Percentiles rank a stretch among this genome's conserved stretches.
Evolutionary conservation across 192 early-diverging fungal genomes (phyloP).

Genomic region (Backusella psychrophila): DNA sequence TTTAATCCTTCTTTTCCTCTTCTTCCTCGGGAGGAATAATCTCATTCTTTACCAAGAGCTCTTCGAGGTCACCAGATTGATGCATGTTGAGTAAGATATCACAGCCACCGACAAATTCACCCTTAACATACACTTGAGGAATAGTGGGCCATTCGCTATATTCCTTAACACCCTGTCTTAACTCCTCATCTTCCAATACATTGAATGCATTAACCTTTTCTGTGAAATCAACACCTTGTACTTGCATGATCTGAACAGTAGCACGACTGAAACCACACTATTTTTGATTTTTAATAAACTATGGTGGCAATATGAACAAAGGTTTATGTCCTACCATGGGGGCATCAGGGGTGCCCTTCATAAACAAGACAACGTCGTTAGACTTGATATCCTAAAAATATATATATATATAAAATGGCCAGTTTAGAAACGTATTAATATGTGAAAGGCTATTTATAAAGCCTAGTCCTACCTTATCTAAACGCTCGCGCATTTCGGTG

Average conservation of each 20-base stretch:
- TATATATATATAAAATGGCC: neutral
- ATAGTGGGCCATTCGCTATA: slow-evolving; percentile 92
- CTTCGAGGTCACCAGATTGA: slow-evolving; percentile 86
- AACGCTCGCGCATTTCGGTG: slow-evolving; percentile 9
- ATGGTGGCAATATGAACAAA: neutral
- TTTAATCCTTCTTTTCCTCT: slow-evolving; percentile 25
- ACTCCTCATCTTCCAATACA: slow-evolving; percentile 85
- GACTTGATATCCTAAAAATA: slow-evolving; percentile 51
- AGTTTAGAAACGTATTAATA: neutral
- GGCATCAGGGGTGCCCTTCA: slow-evolving; percentile 94
- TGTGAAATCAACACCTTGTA: slow-evolving; percentile 73
- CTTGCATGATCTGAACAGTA: slow-evolving; percentile 86
- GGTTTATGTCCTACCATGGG: slow-evolving; percentile 62
- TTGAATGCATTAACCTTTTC: slow-evolving; percentile 72
- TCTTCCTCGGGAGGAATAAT: slow-evolving; percentile 27
- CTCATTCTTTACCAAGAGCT: slow-evolving; percentile 71
- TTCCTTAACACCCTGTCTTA: slow-evolving; percentile 92
- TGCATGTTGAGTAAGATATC: slow-evolving; percentile 95
- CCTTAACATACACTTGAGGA: slow-evolving; percentile 95
- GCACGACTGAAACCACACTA: slow-evolving; percentile 93
- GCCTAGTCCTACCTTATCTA: slow-evolving; percentile 21
- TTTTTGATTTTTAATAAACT: neutral
- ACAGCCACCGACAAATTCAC: slow-evolving; percentile 95
- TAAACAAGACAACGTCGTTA: slow-evolving; percentile 85
- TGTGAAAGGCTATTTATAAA: neutral